These are phyloP conservation scores for Picochlorum sp. DNA, from an alignment of 139 green algal species.

Conservation along the genomic window DNA sequence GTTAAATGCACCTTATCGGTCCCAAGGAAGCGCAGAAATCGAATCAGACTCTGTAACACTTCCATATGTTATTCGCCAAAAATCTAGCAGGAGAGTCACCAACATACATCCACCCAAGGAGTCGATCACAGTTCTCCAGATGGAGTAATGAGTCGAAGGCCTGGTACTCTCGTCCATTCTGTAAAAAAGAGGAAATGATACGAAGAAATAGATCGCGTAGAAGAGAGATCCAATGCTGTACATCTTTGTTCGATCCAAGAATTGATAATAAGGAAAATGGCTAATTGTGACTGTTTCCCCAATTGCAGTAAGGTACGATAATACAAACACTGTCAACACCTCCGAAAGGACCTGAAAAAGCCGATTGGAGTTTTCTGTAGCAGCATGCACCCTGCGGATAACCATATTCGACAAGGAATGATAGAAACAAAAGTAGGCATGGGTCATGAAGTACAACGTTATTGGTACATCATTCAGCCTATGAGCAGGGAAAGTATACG, in stretches of 20 bases:
- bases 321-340: constrained; percentile 52
- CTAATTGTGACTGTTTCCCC: constrained; percentile 94
- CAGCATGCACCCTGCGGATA: constrained; percentile 36
- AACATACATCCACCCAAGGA: constrained; percentile 69
- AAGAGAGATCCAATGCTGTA: constrained; percentile 91
- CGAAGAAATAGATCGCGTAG: constrained; percentile 99
- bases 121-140: constrained; percentile 43
- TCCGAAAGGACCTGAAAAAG: constrained; percentile 17
- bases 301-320: constrained; percentile 86
- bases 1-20: too few relatives aligned
- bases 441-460: constrained; percentile 92
- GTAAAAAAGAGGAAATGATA: constrained; percentile 88
- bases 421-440: constrained; percentile 99
- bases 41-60: too few relatives aligned
- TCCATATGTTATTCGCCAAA: too few relatives aligned
- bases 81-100: constrained; percentile 46
- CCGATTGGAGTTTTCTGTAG: neutral
- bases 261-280: constrained; percentile 93
- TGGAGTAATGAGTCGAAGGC: constrained; percentile 9
- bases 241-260: constrained; percentile 57
- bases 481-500: constrained; percentile 84
- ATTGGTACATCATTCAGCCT: constrained; percentile 87
- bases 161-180: constrained; percentile 59
- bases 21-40: too few relatives aligned
- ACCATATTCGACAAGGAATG: constrained; percentile 86